Evolutionary conservation across 1,284 basidiomycete species (phyloP), one percentile per base, ranked within the genome.

Genomic region (Amylostereum areolatum): DNA sequence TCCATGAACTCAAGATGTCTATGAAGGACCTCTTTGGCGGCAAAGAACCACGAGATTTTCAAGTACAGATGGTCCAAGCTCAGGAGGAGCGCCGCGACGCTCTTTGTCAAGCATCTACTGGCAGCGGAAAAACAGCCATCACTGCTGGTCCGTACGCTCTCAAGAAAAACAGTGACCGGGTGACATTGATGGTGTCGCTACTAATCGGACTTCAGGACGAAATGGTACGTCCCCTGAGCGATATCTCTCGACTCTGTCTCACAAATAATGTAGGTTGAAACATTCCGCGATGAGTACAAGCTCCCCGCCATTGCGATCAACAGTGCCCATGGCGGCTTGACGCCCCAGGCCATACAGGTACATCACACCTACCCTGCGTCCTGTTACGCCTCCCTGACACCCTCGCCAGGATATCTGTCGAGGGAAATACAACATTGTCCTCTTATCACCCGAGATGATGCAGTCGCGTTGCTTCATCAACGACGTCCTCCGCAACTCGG

Each of bases 361-460:
- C 48, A 61, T 51, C 18, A 8, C 2, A 8, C 28, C 30, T 24
- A 24, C 45, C 24, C 8, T 8, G 32, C 12, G 6, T 28, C 27
- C 29, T 46, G 34, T 5, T 39, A 39, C 37, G 5, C 12, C n/a
- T n/a, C n/a, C n/a, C n/a, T 4, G 3, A 31, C 12, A 24, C 10
- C 24, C 27, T 31, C 12, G 24, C 29, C 31, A 71, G 70, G 56
- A 62, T 6, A 65, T 72, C 3, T 44, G 60, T 3, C 24, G 41
- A 0, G 60, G 62, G 2, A 53, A 65, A 34, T 65, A 60, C 46
- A 66, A 65, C 34, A 65, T 74, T 11, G 59, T 73, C 1, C 46
- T 74, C 0, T 51, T 71, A 29, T 73, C 63, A 0, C 71, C 70
- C 0, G 70, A 74, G 48, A 67, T 71, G 59, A 56, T 71, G 0